Evolutionary conservation across 768 basidiomycete genomes (phyloP).

Genomic region (Amylocystis lapponica): DNA sequence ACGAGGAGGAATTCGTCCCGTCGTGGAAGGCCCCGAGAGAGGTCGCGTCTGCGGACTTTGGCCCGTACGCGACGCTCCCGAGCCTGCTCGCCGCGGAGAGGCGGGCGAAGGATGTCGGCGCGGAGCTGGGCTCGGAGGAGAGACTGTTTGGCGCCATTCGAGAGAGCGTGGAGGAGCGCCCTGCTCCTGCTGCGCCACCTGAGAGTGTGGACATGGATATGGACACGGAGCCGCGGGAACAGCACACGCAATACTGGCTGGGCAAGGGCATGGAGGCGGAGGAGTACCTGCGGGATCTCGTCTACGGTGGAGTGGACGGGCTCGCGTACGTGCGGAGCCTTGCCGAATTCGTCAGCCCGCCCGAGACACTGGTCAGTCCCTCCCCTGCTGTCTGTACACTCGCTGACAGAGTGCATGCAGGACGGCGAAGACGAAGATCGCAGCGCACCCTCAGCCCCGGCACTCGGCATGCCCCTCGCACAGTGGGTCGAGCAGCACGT

Average conservation of each 20-base stretch:
- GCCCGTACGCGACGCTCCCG: conserved; percentile 50
- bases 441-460: conserved; percentile 8
- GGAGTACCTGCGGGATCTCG: conserved; percentile 64
- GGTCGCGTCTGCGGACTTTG: conserved; percentile 52
- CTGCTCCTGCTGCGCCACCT: too few species aligned
- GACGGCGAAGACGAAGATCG: conserved; percentile 5
- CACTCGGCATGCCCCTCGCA: conserved; percentile 30
- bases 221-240: conserved; percentile 14
- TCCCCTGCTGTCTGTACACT: not conserved
- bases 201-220: too few species aligned
- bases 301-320: conserved; percentile 76
- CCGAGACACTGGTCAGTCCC: conserved; percentile 14
- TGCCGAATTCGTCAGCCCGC: conserved; percentile 56
- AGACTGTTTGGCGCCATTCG: conserved; percentile 19
- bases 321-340: conserved; percentile 72
- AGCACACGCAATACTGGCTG: conserved; percentile 40
- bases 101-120: conserved; percentile 9
- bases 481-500: conserved; percentile 36
- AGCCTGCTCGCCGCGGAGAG: conserved; percentile 29
- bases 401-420: not conserved
- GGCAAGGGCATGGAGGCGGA: conserved; percentile 49
- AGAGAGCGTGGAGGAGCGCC: conserved; percentile 12
- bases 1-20: conserved; percentile 36
- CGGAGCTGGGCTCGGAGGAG: conserved; percentile 25
- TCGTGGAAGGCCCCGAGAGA: conserved; percentile 48